phyloP scores from a whole-genome alignment of 208 protist species.

The Trypanosoma melophagium region DNA sequence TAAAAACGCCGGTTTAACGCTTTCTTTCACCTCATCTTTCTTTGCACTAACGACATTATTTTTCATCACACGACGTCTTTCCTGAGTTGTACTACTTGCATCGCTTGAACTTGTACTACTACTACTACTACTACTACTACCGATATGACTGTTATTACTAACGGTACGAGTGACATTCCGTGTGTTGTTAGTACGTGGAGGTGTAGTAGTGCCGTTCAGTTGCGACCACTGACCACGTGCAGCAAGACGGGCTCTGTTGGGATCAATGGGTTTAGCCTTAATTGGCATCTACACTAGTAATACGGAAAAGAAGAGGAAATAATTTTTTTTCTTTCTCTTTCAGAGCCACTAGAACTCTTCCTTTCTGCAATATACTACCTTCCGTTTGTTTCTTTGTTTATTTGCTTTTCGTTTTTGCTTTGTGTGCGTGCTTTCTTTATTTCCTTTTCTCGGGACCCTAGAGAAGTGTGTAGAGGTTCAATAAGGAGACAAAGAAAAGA shows the following conservation, averaged over 20 bases:
- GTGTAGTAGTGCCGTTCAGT: background rate
- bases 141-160: constrained; percentile 3
- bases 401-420: too few relatives aligned
- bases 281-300: constrained; percentile 50
- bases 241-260: constrained; percentile 44
- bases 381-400: too few relatives aligned
- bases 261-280: constrained; percentile 74
- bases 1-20: background rate
- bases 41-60: background rate
- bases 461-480: too few relatives aligned
- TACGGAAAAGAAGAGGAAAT: background rate
- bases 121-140: constrained; percentile 22
- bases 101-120: constrained; percentile 39
- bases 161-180: background rate
- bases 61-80: background rate
- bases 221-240: constrained; percentile 50
- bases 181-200: too few relatives aligned
- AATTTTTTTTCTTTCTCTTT: constrained; percentile 18
- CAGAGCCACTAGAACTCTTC: too few relatives aligned
- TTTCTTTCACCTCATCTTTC: background rate
- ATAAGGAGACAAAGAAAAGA: background rate
- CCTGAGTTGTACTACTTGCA: background rate
- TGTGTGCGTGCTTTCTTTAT: too few relatives aligned
- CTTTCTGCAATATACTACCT: too few relatives aligned
- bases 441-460: too few relatives aligned